Percentiles rank a stretch among this genome's conserved stretches.
phyloP scores from a whole-genome alignment of 352 stramenopile species.

The Phytopythium boreale region DNA sequence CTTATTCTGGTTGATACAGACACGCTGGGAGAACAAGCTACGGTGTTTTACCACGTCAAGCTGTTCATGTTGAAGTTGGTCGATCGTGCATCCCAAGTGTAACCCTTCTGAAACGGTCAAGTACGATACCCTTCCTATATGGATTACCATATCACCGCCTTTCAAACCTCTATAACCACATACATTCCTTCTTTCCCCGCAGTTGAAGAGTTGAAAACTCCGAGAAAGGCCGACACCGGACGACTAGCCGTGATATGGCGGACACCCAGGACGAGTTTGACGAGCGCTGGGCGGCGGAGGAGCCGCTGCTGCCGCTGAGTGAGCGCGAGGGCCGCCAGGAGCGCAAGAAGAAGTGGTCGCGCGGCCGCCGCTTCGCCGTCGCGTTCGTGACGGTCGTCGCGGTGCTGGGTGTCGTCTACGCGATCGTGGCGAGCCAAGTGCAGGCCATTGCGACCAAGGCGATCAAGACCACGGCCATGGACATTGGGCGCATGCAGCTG shows the following conservation, averaged over 20 bases:
- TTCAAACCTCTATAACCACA: too few relatives aligned
- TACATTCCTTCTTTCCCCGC: neutral
- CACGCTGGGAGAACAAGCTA: too few relatives aligned
- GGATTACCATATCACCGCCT: too few relatives aligned
- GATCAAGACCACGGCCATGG: conserved; percentile 59
- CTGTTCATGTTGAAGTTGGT: too few relatives aligned
- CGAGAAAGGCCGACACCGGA: neutral
- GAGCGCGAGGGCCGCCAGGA: conserved; percentile 4
- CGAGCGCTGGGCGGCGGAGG: conserved; percentile 19
- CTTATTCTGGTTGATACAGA: neutral
- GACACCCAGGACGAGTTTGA: conserved; percentile 8
- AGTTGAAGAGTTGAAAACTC: conserved; percentile 1
- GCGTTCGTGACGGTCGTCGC: conserved; percentile 18
- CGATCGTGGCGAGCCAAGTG: conserved; percentile 51
- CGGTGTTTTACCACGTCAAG: too few relatives aligned
- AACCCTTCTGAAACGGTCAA: too few relatives aligned
- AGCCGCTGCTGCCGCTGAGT: conserved; percentile 28
- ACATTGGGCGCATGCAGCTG: conserved; percentile 56
- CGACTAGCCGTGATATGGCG: neutral
- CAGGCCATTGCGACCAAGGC: conserved; percentile 46
- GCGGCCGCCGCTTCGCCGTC: conserved; percentile 11
- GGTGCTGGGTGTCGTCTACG: conserved; percentile 30
- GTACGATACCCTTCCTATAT: too few relatives aligned
- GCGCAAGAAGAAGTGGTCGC: conserved; percentile 16
- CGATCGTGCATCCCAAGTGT: too few relatives aligned